These are phyloP conservation scores for Glonium stellatum DNA, from an alignment of 495 filamentous ascomycete species.

Conservation along the genomic window DNA sequence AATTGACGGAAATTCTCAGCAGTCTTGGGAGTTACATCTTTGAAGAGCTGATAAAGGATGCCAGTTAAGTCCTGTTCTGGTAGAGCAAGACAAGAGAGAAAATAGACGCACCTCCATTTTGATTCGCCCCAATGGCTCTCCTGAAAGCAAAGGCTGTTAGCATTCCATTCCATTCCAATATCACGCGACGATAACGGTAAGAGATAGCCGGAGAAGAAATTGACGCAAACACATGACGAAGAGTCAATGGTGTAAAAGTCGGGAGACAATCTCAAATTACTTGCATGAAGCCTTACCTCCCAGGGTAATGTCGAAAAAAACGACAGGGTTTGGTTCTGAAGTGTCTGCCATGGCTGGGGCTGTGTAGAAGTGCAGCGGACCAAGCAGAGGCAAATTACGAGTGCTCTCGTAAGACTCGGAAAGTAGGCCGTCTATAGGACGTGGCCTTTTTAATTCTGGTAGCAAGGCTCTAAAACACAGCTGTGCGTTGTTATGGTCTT, in stretches of 20 bases:
- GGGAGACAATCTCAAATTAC: background rate
- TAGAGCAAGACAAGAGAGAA: background rate
- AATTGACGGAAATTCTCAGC: conserved; percentile 97
- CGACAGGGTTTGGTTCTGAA: conserved; percentile 49
- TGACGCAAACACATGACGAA: background rate
- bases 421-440: background rate
- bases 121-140: conserved; percentile 83
- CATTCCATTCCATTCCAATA: background rate
- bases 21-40: conserved; percentile 73
- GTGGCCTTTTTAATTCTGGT: too few relatives aligned
- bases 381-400: background rate
- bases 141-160: conserved; percentile 39
- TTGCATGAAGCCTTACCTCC: conserved; percentile 56
- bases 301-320: conserved; percentile 91
- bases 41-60: conserved; percentile 52
- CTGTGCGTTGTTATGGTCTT: too few relatives aligned
- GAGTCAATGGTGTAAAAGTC: background rate
- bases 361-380: conserved; percentile 13
- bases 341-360: conserved; percentile 21
- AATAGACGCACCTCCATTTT: conserved; percentile 58
- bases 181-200: background rate
- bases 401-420: background rate
- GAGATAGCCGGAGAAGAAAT: background rate
- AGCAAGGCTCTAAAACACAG: too few relatives aligned
- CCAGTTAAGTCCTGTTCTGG: too few relatives aligned